These are phyloP conservation scores for Phytophthora megakarya DNA, from an alignment of 352 stramenopile genomes.

Conservation along the genomic window DNA sequence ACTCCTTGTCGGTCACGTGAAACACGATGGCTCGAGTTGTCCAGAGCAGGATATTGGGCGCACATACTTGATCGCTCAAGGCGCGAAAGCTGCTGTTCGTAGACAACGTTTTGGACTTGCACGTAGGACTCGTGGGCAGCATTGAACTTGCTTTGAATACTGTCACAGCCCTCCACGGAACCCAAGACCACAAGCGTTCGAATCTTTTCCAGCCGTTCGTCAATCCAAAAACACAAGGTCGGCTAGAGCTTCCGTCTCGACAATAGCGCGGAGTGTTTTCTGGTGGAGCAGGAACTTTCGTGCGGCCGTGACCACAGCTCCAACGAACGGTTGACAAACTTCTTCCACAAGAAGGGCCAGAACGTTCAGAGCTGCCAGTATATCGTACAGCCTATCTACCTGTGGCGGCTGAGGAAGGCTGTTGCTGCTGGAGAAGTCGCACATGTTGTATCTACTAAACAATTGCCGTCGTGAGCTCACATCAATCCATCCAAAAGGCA, in stretches of 20 bases:
- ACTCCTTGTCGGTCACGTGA: too few species aligned
- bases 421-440: conserved; percentile 12
- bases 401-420: background rate
- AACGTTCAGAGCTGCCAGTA: background rate
- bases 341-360: background rate
- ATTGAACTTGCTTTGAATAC: background rate
- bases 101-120: background rate
- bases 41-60: too few species aligned
- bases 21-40: too few species aligned
- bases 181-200: background rate
- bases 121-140: background rate
- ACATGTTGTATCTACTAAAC: background rate
- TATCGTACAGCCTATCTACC: background rate
- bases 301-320: background rate
- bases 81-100: too few species aligned
- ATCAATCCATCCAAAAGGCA: conserved; percentile 8
- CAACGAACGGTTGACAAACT: background rate
- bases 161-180: background rate
- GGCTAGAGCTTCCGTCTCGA: background rate
- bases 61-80: too few species aligned
- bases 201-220: conserved; percentile 3
- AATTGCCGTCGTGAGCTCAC: background rate
- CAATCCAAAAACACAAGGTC: conserved; percentile 1
- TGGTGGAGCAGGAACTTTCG: background rate
- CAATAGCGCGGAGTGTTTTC: background rate